Conservation (phyloP, 306 rosid genomes). For the Cicer cuneatum region DNA sequence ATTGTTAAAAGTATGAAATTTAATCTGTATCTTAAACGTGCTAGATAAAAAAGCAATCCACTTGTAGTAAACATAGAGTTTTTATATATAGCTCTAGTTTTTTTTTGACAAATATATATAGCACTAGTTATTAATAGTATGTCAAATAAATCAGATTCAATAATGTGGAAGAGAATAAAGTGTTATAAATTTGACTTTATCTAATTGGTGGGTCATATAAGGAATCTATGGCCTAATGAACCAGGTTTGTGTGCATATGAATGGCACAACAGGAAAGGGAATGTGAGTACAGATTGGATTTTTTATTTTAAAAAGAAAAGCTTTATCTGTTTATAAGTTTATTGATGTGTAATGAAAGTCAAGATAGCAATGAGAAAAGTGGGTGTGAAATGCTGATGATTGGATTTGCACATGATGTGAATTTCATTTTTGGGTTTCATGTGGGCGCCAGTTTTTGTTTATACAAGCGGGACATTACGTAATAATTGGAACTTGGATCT, state of each 20-base stretch:
- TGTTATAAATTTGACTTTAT: slow-evolving; percentile 26
- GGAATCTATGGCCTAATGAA: slow-evolving; percentile 44
- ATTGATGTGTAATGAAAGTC: slow-evolving; percentile 40
- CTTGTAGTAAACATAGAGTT: neutral
- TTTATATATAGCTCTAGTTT: neutral
- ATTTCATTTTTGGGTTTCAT: slow-evolving; percentile 43
- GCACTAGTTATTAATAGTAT: too few species aligned
- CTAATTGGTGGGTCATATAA: slow-evolving; percentile 43
- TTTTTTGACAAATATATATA: neutral
- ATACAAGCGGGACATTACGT: slow-evolving; percentile 49
- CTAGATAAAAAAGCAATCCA: neutral
- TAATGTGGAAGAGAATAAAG: slow-evolving; percentile 10
- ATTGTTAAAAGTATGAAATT: neutral
- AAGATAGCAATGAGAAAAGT: slow-evolving; percentile 41
- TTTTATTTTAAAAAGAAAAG: neutral
- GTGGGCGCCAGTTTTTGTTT: slow-evolving; percentile 46
- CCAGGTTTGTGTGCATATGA: slow-evolving; percentile 37
- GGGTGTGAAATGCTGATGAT: slow-evolving; percentile 42
- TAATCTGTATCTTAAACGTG: neutral
- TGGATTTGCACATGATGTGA: slow-evolving; percentile 56
- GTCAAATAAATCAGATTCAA: neutral
- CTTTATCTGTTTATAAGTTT: slow-evolving; percentile 44
- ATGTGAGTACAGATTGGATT: slow-evolving; percentile 47
- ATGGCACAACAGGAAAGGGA: slow-evolving; percentile 46
- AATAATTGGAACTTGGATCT: slow-evolving; percentile 38